Percentiles rank a stretch among this genome's conserved stretches.
These are phyloP conservation scores for Xerocomus spinulosus DNA, from an alignment of 768 basidiomycete species.

Conservation along the genomic window DNA sequence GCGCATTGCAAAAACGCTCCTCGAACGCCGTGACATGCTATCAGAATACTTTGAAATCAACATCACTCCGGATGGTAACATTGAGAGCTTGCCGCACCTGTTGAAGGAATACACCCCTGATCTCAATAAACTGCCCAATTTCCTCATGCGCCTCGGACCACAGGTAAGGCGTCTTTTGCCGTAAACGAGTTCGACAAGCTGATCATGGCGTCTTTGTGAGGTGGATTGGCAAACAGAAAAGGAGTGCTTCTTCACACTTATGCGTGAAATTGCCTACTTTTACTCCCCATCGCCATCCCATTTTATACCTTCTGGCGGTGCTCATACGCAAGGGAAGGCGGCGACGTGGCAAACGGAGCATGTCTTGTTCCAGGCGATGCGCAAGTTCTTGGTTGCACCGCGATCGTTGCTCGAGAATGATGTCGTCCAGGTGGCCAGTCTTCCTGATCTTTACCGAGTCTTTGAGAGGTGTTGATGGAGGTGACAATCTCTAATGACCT, in stretches of 20 bases:
- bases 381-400: conserved; percentile 67
- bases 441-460: conserved; percentile 90
- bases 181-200: background rate
- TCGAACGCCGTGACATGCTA: conserved; percentile 73
- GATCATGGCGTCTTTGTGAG: conserved; percentile 34
- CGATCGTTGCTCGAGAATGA: conserved; percentile 64
- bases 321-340: conserved; percentile 44
- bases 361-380: conserved; percentile 81
- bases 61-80: conserved; percentile 59
- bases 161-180: conserved; percentile 46
- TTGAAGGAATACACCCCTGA: conserved; percentile 87
- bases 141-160: conserved; percentile 90
- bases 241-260: conserved; percentile 80
- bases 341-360: conserved; percentile 88
- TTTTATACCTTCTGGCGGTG: conserved; percentile 25
- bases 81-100: conserved; percentile 80
- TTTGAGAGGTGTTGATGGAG: conserved; percentile 91
- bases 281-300: conserved; percentile 53
- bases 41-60: conserved; percentile 84
- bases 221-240: conserved; percentile 85
- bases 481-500: conserved; percentile 1
- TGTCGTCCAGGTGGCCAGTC: conserved; percentile 81
- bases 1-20: conserved; percentile 62
- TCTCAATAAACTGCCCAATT: conserved; percentile 82
- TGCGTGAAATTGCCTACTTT: conserved; percentile 89